These are phyloP conservation scores for Wolfiporia cocos DNA, from an alignment of 1,284 basidiomycete species.

Conservation along the genomic window DNA sequence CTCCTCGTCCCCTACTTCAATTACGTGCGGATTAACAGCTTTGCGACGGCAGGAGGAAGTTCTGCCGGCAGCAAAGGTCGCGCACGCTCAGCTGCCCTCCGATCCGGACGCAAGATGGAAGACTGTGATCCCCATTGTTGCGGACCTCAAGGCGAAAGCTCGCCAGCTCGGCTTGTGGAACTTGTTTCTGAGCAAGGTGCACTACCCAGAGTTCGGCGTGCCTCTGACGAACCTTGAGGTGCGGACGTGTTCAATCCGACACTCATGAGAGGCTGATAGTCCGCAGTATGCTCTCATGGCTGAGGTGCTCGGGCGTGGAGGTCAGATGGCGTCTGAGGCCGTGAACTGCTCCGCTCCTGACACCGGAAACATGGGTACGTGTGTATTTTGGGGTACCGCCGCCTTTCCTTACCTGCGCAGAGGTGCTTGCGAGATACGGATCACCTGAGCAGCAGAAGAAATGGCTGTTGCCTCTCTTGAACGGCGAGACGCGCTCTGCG, in stretches of 20 bases:
- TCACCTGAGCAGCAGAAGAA: slow-evolving; percentile 85
- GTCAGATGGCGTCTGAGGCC: slow-evolving; percentile 78
- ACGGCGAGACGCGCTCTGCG: slow-evolving; percentile 90
- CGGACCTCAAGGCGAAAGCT: slow-evolving; percentile 86
- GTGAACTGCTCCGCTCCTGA: slow-evolving; percentile 94
- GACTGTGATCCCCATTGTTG: slow-evolving; percentile 75
- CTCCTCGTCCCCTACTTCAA: slow-evolving; percentile 5
- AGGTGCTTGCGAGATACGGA: slow-evolving; percentile 95
- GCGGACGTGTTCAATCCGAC: slow-evolving; percentile 12
- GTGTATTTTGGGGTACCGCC: background rate
- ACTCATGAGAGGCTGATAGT: background rate
- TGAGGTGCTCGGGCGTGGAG: slow-evolving; percentile 84
- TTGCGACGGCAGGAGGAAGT: slow-evolving; percentile 78
- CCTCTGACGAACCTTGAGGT: slow-evolving; percentile 91
- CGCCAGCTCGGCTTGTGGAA: slow-evolving; percentile 93
- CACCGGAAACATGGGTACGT: slow-evolving; percentile 90
- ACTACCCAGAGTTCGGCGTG: slow-evolving; percentile 88
- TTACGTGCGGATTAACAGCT: too few relatives aligned
- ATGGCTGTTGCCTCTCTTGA: slow-evolving; percentile 85
- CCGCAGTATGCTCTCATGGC: slow-evolving; percentile 92
- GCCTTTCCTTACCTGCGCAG: slow-evolving; percentile 32
- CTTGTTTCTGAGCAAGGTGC: slow-evolving; percentile 90
- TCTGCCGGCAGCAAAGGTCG: slow-evolving; percentile 73
- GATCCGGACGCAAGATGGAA: slow-evolving; percentile 82
- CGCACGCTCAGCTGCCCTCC: slow-evolving; percentile 77